A percentile compares a stretch with the other conserved stretches of the same genome.
Conservation (phyloP, 2,329 filamentous ascomycete species). For the Claviceps africana region DNA sequence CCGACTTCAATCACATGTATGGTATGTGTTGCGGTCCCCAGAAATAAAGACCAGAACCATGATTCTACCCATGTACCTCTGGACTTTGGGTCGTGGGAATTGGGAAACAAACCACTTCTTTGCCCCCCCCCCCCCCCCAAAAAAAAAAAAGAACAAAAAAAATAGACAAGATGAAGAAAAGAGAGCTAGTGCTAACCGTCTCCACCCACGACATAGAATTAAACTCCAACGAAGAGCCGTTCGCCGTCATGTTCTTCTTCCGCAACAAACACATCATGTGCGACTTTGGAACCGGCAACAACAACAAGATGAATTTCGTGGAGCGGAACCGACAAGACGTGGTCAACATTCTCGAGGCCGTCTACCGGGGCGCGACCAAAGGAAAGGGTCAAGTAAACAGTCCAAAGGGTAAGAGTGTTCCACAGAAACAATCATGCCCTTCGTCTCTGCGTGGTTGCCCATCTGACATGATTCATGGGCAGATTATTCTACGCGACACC, state of each 20-base stretch:
- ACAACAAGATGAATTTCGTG: slow-evolving; percentile 96
- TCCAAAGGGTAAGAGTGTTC: slow-evolving; percentile 52
- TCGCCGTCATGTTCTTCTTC: slow-evolving; percentile 95
- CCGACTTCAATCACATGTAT: slow-evolving; percentile 95
- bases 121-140: too few relatives aligned
- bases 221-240: slow-evolving; percentile 42
- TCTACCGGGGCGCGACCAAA: slow-evolving; percentile 97
- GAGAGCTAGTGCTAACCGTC: background rate
- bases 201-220: background rate
- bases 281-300: slow-evolving; percentile 95
- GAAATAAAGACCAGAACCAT: too few relatives aligned
- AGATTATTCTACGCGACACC: slow-evolving; percentile 25
- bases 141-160: background rate
- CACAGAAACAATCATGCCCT: too few relatives aligned
- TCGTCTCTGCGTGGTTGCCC: background rate
- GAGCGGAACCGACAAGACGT: slow-evolving; percentile 93
- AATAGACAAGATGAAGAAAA: too few relatives aligned
- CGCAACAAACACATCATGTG: slow-evolving; percentile 99
- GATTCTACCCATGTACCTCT: too few relatives aligned
- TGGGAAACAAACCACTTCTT: too few relatives aligned
- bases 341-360: slow-evolving; percentile 96
- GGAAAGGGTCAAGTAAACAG: slow-evolving; percentile 91
- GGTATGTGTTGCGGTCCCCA: slow-evolving; percentile 21
- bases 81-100: too few relatives aligned
- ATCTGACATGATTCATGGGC: background rate